Evolutionary conservation across 805 yeast genomes (phyloP), one percentile per base, ranked within the genome.

Genomic region (Schwanniomyces yamadae): DNA sequence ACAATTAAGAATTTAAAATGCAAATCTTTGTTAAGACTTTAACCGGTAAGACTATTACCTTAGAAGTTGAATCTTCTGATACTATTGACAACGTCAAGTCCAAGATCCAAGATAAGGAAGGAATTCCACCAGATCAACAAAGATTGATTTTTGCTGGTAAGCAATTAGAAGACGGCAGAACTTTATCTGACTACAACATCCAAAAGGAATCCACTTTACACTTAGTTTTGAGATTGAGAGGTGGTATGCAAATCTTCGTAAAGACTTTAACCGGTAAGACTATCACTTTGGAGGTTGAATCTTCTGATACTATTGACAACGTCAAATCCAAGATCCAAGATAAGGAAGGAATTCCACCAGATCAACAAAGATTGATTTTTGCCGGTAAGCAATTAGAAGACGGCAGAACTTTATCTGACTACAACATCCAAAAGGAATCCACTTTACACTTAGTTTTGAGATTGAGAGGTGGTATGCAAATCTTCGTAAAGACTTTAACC

Each of bases 331-430:
- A 89, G 80, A 89, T 90, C 64, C 95, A 87, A 78, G 96, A 88
- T 77, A 88, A 86, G 96, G 98, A 91, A 75, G 97, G 97, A 69
- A 91, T 91, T 58, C 98, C 98, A 71, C 97, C 98, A 64, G 97
- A 91, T 75, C 98, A 91, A 75, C 98, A 91, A 79, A 88, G 99
- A 80, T 84, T 93, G 66, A 91, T 91, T 81, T 91, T 93, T 68
- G 98, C 98, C 66, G 99, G 99, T 80, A 91, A 91, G 82, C 99
- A 91, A 78, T 86, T 91, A 66, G 97, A 90, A 79, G 93, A 85
- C 49, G 96, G 96, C 54, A 86, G 96, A 79, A 90, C 97, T 48
- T 75, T 90, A 49, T 83, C 95, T 50, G 96, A 90, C 75, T 90
- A 90, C 91, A 90, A 90, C 84, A 90, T 90, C 70, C 96, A 89